Percentiles rank a stretch among this genome's conserved stretches.
Evolutionary conservation across 108 stramenopile species (phyloP).

Genomic region (Bacterosira constricta): DNA sequence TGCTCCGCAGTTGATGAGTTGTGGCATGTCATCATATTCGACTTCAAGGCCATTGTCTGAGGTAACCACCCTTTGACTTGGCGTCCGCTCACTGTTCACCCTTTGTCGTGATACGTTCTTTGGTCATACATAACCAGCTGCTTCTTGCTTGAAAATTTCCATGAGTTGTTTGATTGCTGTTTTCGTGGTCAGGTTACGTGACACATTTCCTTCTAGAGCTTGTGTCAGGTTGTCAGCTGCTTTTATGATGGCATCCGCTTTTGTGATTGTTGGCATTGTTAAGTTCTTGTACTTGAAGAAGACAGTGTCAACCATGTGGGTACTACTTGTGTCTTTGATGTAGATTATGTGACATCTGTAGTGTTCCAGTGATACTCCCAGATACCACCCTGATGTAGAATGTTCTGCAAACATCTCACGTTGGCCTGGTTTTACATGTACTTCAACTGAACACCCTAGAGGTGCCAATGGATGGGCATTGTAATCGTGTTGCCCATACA

Average conservation of each 20-base stretch:
- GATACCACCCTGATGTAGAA: conserved; percentile 25
- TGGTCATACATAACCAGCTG: neutral
- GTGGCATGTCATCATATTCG: no score
- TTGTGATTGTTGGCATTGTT: neutral
- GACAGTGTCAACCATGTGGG: neutral
- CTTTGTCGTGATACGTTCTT: no score
- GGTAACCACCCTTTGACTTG: neutral
- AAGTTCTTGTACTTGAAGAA: conserved; percentile 19
- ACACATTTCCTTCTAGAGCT: neutral
- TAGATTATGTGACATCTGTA: conserved; percentile 23
- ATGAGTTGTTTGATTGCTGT: neutral
- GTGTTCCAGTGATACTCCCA: conserved; percentile 47
- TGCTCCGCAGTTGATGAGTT: no score
- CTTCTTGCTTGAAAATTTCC: neutral
- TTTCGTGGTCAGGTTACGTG: neutral
- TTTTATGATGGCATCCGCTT: conserved; percentile 7
- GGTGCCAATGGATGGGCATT: no score
- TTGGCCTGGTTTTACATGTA: neutral
- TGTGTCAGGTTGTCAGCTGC: neutral
- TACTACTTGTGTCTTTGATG: neutral
- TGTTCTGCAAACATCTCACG: conserved; percentile 14
- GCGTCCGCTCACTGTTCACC: neutral
- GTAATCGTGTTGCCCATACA: neutral
- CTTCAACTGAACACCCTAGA: no score
- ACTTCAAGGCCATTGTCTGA: no score